Percentiles rank a stretch among this genome's conserved stretches.
phyloP scores from a whole-genome alignment of 2,329 filamentous ascomycete genomes.

The Hypocreales sp. region DNA sequence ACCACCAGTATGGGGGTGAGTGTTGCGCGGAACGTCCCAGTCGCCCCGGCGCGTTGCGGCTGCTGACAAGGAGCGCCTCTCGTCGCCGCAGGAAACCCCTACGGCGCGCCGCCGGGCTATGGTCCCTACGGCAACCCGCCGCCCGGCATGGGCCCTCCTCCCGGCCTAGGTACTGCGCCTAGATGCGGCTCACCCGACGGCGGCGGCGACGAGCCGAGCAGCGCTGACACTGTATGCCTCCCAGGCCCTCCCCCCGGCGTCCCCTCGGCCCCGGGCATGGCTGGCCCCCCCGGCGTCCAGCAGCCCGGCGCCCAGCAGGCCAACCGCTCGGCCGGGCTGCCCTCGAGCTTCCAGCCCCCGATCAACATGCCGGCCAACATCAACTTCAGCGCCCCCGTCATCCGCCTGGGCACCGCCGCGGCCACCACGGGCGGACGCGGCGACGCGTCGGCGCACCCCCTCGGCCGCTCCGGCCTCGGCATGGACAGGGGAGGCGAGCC shows the following conservation, averaged over 20 bases:
- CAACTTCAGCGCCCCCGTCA: slow-evolving; percentile 94
- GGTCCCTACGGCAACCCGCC: slow-evolving; percentile 47
- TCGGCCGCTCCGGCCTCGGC: slow-evolving; percentile 34
- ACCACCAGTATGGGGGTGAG: slow-evolving; percentile 45
- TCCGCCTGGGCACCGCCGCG: slow-evolving; percentile 78
- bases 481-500: slow-evolving; percentile 53
- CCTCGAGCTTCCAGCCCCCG: slow-evolving; percentile 73
- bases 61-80: not conserved
- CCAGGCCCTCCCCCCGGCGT: slow-evolving; percentile 66
- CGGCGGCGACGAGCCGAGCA: not conserved
- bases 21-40: not conserved
- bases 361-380: slow-evolving; percentile 92
- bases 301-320: slow-evolving; percentile 59
- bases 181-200: not conserved
- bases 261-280: slow-evolving; percentile 58
- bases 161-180: slow-evolving; percentile 57
- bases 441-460: slow-evolving; percentile 17
- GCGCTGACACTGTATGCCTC: slow-evolving; percentile 2
- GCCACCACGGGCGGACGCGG: slow-evolving; percentile 29
- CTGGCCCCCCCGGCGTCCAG: slow-evolving; percentile 61
- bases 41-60: slow-evolving; percentile 2
- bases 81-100: slow-evolving; percentile 30
- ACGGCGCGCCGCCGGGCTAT: slow-evolving; percentile 66
- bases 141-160: slow-evolving; percentile 61
- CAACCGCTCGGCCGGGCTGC: slow-evolving; percentile 67